Conservation (phyloP, 2,329 filamentous ascomycete species). For the Sporothrix variecibatus region DNA sequence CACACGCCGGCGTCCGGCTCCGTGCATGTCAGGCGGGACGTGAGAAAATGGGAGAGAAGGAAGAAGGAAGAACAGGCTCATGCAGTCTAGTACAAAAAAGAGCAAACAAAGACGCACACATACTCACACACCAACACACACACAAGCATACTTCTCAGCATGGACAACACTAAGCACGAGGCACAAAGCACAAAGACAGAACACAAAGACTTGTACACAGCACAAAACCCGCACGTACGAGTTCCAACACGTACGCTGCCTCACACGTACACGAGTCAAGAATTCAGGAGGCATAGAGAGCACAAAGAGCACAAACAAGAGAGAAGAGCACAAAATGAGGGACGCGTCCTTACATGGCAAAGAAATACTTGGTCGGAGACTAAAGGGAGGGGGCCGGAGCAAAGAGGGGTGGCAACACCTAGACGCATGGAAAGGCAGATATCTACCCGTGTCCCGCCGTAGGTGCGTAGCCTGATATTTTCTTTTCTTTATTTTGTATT, state of each 20-base stretch:
- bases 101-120: neutral
- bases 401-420: neutral
- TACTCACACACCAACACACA: neutral
- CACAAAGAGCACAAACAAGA: neutral
- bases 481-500: neutral
- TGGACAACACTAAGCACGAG: neutral
- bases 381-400: neutral
- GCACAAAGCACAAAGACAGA: neutral
- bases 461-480: neutral
- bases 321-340: neutral
- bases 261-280: neutral
- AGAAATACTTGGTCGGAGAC: neutral
- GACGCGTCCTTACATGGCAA: constrained; percentile 16
- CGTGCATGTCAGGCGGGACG: constrained; percentile 4
- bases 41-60: neutral
- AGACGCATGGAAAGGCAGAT: neutral
- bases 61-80: neutral
- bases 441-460: neutral
- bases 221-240: neutral
- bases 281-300: neutral
- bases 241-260: neutral
- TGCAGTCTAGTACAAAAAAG: neutral
- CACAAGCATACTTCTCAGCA: neutral
- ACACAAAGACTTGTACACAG: neutral
- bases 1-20: neutral